Conservation (phyloP, 768 basidiomycete species). For the Auricularia sp. region DNA sequence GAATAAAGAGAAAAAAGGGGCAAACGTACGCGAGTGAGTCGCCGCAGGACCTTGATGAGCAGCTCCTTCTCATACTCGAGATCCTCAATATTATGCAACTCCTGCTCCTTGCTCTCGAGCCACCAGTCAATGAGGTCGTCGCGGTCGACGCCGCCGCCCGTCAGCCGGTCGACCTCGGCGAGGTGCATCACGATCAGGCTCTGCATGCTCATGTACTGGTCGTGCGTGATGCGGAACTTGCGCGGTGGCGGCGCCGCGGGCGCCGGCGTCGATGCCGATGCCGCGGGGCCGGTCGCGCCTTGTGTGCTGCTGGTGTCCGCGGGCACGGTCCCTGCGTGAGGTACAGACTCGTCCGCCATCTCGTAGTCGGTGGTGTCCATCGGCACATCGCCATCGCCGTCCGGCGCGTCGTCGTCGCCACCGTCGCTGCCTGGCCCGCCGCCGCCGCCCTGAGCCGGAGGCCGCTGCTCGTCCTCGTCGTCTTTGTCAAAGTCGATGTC, state of each 20-base stretch:
- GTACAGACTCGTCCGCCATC: constrained; percentile 35
- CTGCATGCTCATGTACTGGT: constrained; percentile 86
- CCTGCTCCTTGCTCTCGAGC: constrained; percentile 77
- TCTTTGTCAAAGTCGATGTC: constrained; percentile 97
- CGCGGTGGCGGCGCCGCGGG: constrained; percentile 34
- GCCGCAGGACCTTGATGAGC: constrained; percentile 78
- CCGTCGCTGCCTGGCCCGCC: constrained; percentile 9
- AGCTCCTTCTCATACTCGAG: constrained; percentile 87
- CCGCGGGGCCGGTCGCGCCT: constrained; percentile 20
- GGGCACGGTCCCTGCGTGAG: constrained; percentile 13
- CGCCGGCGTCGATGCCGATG: constrained; percentile 17
- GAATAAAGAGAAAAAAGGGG: not conserved
- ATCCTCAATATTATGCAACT: constrained; percentile 75
- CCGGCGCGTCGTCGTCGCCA: constrained; percentile 24
- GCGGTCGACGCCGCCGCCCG: constrained; percentile 67
- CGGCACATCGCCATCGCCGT: constrained; percentile 49
- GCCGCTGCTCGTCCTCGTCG: constrained; percentile 50
- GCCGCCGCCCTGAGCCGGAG: not conserved
- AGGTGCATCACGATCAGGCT: constrained; percentile 81
- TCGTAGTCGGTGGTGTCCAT: constrained; percentile 48
- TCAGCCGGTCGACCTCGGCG: constrained; percentile 62
- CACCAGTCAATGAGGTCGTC: constrained; percentile 97
- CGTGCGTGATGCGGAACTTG: constrained; percentile 90
- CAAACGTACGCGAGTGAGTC: constrained; percentile 73
- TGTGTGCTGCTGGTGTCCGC: constrained; percentile 22